phyloP scores from a whole-genome alignment of 352 stramenopile species.

The Thraustochytrium striatum region DNA sequence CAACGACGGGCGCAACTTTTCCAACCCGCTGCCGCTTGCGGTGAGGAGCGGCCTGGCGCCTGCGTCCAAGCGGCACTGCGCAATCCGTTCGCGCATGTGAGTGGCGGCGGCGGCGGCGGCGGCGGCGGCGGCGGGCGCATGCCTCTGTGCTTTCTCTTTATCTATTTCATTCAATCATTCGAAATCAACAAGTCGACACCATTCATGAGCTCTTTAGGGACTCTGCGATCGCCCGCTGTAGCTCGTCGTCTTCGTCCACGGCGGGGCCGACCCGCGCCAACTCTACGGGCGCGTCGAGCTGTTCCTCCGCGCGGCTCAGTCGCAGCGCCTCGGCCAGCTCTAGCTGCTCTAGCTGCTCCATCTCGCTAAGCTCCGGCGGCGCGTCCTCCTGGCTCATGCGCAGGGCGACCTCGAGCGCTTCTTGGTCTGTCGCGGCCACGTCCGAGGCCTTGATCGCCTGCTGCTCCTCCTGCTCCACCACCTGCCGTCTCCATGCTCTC shows the following conservation, averaged over 20 bases:
- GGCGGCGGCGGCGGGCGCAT: neutral
- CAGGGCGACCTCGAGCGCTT: conserved; percentile 1
- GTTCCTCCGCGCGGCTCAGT: neutral
- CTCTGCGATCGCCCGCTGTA: neutral
- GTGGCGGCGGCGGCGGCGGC: neutral
- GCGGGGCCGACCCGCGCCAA: neutral
- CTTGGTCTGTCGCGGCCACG: conserved; percentile 19
- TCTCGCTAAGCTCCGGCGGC: no score
- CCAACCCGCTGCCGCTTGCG: neutral
- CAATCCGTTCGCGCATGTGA: conserved; percentile 40
- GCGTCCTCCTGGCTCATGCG: neutral
- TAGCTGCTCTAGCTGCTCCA: neutral
- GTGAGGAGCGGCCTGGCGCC: neutral
- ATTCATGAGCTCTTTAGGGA: conserved; percentile 11
- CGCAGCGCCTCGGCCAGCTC: neutral
- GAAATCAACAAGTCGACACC: neutral
- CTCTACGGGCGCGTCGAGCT: neutral
- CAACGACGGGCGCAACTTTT: conserved; percentile 44
- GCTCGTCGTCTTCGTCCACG: conserved; percentile 7
- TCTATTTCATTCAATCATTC: conserved; percentile 18
- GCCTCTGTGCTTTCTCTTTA: neutral
- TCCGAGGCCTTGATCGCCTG: conserved; percentile 3
- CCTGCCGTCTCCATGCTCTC: neutral
- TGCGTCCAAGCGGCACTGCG: conserved; percentile 31
- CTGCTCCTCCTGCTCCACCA: neutral